Conservation (phyloP, 108 stramenopile genomes). For the Parietichytrium sp. region DNA sequence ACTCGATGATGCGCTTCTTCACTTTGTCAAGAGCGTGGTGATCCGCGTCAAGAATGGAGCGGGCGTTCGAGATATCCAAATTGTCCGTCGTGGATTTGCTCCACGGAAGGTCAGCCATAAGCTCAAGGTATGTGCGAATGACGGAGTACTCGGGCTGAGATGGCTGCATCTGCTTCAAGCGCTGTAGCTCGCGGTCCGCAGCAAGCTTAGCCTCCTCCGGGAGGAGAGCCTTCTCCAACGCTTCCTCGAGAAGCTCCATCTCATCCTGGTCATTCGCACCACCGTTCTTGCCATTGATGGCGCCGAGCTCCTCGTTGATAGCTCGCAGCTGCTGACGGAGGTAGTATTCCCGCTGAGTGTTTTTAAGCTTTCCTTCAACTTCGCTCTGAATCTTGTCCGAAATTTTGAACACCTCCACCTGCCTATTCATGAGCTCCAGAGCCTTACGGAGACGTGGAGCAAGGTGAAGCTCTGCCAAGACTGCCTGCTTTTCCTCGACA, state of each 20-base stretch:
- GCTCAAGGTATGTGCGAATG: constrained; percentile 88
- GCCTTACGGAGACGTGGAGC: constrained; percentile 82
- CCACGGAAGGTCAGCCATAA: constrained; percentile 90
- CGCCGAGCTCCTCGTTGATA: constrained; percentile 94
- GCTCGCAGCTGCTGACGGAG: constrained; percentile 89
- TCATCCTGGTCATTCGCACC: constrained; percentile 79
- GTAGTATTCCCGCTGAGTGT: constrained; percentile 85
- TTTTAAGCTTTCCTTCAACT: constrained; percentile 89
- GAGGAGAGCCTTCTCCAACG: constrained; percentile 59
- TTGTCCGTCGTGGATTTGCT: constrained; percentile 75
- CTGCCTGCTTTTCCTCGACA: constrained; percentile 79
- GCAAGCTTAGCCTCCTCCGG: constrained; percentile 71
- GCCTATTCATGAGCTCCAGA: constrained; percentile 79
- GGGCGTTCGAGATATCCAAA: constrained; percentile 75
- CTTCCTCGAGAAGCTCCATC: constrained; percentile 53
- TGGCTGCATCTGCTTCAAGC: constrained; percentile 84
- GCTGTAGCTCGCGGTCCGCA: constrained; percentile 82
- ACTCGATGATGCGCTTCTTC: constrained; percentile 89
- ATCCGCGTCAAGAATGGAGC: constrained; percentile 74
- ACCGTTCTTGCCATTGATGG: constrained; percentile 92
- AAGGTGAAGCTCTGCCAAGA: constrained; percentile 81
- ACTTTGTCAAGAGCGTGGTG: constrained; percentile 94
- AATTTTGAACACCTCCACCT: constrained; percentile 79
- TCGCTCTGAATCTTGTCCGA: constrained; percentile 88
- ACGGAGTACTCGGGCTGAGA: constrained; percentile 91